Base-by-base conservation (phyloP, 2,329 filamentous ascomycete genomes). In the Trichoderma sp. region DNA sequence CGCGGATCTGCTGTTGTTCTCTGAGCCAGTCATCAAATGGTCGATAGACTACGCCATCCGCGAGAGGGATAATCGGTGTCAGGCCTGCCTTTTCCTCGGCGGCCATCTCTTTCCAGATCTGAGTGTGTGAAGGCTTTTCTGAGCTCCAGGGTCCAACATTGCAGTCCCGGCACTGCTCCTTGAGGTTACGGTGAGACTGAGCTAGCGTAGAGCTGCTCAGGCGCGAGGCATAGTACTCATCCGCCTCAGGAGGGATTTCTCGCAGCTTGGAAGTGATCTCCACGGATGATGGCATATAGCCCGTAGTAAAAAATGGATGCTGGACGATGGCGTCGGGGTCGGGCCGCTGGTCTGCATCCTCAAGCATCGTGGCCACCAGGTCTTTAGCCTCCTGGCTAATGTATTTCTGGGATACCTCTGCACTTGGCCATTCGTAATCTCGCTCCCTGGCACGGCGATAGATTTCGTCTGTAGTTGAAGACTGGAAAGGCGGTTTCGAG, bases 401-500 rank as follows among this genome's bases (percentile, higher is more conserved):
- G 75, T 90, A 89, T 79, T 90, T 92, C 67, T 88, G 87, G 14
- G 89, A 88, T 51, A 87, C 88, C 70, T 91, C 89, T 30, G 89
- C 81, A 72, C 88, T 87, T 15, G 93, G 93, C 93, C 93, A 95
- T 78, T 92, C 91, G 79, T 95, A 95, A 77, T 94, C 92, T 75
- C 92, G 87, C 76, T 91, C 88, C 76, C 86, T 83, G 70, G 89
- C 91, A 81, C 87, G 89, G 81, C 85, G 89, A 82, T 96, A 96
- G 73, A 96, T 96, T 78, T 95, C 93, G 79, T 96, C 93, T 21
- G 93, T 93, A 53, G 93, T 95, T 14, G 91, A 91, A 14, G 96
- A 97, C 82, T 99, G 96, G 81, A 99, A 99, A 0, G 96, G 96
- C 1, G 96, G 95, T 77, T 95, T 97, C 24, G 96, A 97, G 8